Conservation (phyloP, 2,329 filamentous ascomycete species). For the Rutstroemia sp. region DNA sequence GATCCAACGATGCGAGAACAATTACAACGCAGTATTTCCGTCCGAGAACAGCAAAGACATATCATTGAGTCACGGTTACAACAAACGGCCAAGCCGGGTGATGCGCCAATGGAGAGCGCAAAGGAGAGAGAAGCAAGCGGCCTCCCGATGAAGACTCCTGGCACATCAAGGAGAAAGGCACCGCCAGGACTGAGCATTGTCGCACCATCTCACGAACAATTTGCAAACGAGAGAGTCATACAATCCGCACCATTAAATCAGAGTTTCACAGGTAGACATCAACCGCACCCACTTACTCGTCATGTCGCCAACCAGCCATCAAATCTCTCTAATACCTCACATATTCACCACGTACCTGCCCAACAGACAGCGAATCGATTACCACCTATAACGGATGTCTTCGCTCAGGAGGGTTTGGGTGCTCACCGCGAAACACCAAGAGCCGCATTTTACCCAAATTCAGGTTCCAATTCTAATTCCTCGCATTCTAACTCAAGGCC, state of each 20-base stretch:
- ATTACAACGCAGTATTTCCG: constrained; percentile 85
- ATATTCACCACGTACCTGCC: constrained; percentile 85
- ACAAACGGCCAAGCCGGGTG: constrained; percentile 75
- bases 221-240: constrained; percentile 89
- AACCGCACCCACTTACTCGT: constrained; percentile 66
- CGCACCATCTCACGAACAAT: constrained; percentile 86
- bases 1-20: constrained; percentile 97
- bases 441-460: constrained; percentile 19
- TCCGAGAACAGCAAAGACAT: constrained; percentile 86
- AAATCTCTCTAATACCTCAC: constrained; percentile 73
- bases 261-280: constrained; percentile 86
- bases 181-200: constrained; percentile 90
- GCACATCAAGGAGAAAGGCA: constrained; percentile 67
- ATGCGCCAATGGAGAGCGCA: constrained; percentile 49
- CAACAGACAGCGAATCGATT: constrained; percentile 86
- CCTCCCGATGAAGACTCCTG: constrained; percentile 57
- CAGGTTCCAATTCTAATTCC: constrained; percentile 42
- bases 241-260: constrained; percentile 94
- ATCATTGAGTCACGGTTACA: constrained; percentile 91
- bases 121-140: constrained; percentile 45
- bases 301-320: constrained; percentile 77
- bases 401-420: constrained; percentile 67
- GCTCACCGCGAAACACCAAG: constrained; percentile 44
- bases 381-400: constrained; percentile 90
- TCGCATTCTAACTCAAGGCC: constrained; percentile 57